These are phyloP conservation scores for Lupinus albus DNA, from an alignment of 306 rosid species.

Conservation along the genomic window DNA sequence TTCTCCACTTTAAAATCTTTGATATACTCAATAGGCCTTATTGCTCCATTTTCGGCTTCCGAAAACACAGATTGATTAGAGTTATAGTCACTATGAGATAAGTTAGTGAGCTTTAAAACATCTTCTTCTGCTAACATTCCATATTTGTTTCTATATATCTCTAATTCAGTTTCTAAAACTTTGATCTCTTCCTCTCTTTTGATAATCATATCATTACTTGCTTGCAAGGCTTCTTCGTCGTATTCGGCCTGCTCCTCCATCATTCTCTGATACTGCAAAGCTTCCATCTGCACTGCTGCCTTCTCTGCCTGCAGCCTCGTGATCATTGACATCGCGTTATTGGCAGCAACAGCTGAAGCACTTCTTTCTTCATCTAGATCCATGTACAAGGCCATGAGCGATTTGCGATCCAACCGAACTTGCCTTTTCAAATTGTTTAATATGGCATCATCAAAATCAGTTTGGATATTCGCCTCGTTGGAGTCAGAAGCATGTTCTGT, in stretches of 20 bases:
- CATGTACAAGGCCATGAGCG: constrained; percentile 67
- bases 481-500: constrained; percentile 45
- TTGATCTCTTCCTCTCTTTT: constrained; percentile 66
- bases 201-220: constrained; percentile 55
- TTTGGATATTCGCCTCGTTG: constrained; percentile 35
- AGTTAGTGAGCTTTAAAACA: constrained; percentile 13
- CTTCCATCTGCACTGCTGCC: constrained; percentile 80
- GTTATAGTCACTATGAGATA: constrained; percentile 24
- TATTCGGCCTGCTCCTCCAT: constrained; percentile 85
- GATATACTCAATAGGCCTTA: constrained; percentile 28
- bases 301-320: constrained; percentile 74
- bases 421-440: constrained; percentile 53
- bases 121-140: constrained; percentile 53
- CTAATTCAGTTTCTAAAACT: constrained; percentile 54
- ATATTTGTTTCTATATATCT: constrained; percentile 52
- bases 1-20: constrained; percentile 51
- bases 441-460: constrained; percentile 49
- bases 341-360: constrained; percentile 74
- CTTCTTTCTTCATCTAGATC: constrained; percentile 81
- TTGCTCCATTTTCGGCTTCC: constrained; percentile 32
- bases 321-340: constrained; percentile 86
- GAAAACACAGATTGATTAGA: constrained; percentile 38
- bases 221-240: constrained; percentile 72
- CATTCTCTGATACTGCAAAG: constrained; percentile 77
- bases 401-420: constrained; percentile 65